phyloP scores from a whole-genome alignment of 2,329 filamentous ascomycete genomes.

The Colletotrichum gigasporum region DNA sequence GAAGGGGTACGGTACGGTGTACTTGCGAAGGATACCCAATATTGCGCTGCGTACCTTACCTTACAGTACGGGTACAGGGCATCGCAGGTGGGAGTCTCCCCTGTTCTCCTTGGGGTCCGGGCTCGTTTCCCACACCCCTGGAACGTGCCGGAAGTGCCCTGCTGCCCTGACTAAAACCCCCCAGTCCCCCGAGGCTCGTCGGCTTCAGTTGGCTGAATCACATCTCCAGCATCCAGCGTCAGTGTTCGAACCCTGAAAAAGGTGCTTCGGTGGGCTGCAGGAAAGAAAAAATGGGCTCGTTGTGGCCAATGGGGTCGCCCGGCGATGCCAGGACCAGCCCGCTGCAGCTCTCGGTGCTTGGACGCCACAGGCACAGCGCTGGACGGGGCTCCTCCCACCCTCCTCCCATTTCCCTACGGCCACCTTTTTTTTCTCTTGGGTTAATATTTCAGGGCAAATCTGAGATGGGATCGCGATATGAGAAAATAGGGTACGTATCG shows the following conservation, averaged over 20 bases:
- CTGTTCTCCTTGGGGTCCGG: too few relatives aligned
- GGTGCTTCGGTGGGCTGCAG: conserved; percentile 1
- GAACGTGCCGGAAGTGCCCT: background rate
- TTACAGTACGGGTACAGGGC: too few relatives aligned
- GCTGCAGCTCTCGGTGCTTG: conserved; percentile 21
- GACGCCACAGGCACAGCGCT: conserved; percentile 26
- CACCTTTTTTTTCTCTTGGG: conserved; percentile 2
- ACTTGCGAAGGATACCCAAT: too few relatives aligned
- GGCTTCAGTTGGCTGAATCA: conserved; percentile 13
- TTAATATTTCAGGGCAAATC: background rate
- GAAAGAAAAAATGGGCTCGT: background rate
- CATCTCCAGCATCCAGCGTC: background rate
- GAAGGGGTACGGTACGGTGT: too few relatives aligned
- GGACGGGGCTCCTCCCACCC: conserved; percentile 4
- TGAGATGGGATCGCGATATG: background rate
- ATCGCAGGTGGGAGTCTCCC: too few relatives aligned
- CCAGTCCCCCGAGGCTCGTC: background rate
- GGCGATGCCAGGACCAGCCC: conserved; percentile 8
- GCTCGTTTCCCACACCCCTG: too few relatives aligned
- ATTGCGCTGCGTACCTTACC: too few relatives aligned
- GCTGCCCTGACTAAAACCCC: background rate
- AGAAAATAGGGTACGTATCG: too few relatives aligned
- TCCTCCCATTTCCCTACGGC: conserved; percentile 24
- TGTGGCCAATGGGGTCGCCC: conserved; percentile 16
- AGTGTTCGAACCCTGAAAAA: conserved; percentile 18